Evolutionary conservation across 306 rosid species (phyloP).

Genomic region (Senna siamea): DNA sequence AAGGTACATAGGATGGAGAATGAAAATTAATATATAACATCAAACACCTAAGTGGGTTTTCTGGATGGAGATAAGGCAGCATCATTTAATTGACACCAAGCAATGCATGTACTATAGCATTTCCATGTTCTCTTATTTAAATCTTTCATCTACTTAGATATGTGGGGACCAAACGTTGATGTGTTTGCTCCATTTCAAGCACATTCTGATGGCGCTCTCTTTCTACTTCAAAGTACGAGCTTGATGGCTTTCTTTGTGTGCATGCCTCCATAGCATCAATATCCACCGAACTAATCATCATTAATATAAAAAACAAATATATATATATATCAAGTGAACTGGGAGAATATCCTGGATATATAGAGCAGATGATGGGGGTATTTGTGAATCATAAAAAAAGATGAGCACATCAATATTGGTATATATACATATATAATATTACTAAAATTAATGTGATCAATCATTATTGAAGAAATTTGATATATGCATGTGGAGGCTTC

Average conservation of each 20-base stretch:
- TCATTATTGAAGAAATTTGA: background rate
- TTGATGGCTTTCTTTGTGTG: conserved; percentile 29
- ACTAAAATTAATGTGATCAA: conserved; percentile 22
- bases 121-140: conserved; percentile 39
- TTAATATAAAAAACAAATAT: background rate
- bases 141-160: conserved; percentile 41
- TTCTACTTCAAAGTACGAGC: conserved; percentile 43
- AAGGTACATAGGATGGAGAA: too few species aligned
- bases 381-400: conserved; percentile 18
- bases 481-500: too few species aligned
- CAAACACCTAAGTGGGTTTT: conserved; percentile 43
- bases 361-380: conserved; percentile 19
- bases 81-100: conserved; percentile 40
- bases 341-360: background rate
- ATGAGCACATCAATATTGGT: conserved; percentile 26
- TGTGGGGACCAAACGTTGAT: conserved; percentile 43
- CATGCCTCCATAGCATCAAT: conserved; percentile 31
- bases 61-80: conserved; percentile 31
- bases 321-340: conserved; percentile 10
- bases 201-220: conserved; percentile 40
- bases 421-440: too few species aligned
- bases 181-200: conserved; percentile 42
- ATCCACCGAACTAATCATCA: background rate
- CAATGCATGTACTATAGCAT: conserved; percentile 35
- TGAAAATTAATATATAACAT: conserved; percentile 25